Evolutionary conservation across 768 basidiomycete species (phyloP), one percentile per base, ranked within the genome.

Genomic region (Gymnopilus dilepis): DNA sequence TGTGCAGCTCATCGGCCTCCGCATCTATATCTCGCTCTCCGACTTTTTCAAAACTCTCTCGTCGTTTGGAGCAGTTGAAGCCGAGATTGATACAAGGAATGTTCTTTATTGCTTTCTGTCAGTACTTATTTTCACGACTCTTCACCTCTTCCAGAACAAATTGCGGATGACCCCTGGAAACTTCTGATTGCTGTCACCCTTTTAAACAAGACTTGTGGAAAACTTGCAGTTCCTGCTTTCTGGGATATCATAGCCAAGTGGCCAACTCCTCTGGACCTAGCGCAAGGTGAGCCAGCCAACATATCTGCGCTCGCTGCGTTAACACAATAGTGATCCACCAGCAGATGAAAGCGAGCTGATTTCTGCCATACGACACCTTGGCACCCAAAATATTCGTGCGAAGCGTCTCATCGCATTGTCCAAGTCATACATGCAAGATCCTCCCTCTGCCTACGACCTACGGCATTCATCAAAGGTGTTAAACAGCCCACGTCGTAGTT

Each of bases 151-250:
- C 5, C 58, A 89, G 86, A 88, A 67, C 69, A 67, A 45, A 74
- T 90, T 22, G 77, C 81, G 0, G 71, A 80, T 19, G 80, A 87
- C 65, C 86, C 88, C 6, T 92, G 90, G 88, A 89, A 86, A 70
- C 71, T 92, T 34, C 76, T 92, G 6, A 78, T 92, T 19, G 87
- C 86, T 1, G 85, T 84, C 6, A 86, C 82, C 34, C 75, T 92
- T 5, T 81, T 92, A 19, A 92, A 93, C 68, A 87, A 88, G 69
- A 91, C 91, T 0, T 73, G 83, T 0, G 90, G 86, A 13, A 82
- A 80, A 66, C 73, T 79, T 13, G 87, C 89, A 8, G 80, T 90
- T 31, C 91, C 91, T 2, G 77, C 88, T 13, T 90, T 91, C 67
- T 84, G 82, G 80, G 71, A 76, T 21, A 76, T 92, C 26, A 67